Evolutionary conservation across 208 protist species (phyloP), one percentile per base, ranked within the genome.

Genomic region (Trypanosoma congolense): DNA sequence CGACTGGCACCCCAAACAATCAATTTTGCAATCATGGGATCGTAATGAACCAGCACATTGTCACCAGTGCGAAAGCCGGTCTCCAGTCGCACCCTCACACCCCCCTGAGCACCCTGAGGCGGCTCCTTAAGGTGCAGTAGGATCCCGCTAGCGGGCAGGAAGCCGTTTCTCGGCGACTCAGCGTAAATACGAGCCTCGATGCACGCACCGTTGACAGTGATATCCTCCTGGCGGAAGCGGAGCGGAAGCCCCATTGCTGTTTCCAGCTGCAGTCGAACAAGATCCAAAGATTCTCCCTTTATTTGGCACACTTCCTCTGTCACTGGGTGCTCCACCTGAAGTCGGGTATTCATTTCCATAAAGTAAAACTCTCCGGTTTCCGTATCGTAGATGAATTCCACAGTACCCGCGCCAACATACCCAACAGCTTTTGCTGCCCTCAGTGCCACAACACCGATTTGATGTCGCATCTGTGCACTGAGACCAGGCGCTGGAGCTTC

Each of bases 261-360:
- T 33, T 90, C 67, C 19, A 99, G 60, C 88, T 97, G 93, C 65
- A 87, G 77, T 56, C 96, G 79, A 10, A 99, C 97, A 6, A 99
- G 80, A 73, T 99, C 97, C 33, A 90, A 50, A 26, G 64, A 56
- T 22, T 36, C 49, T 48, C 81, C 77, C 21, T 68, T 82, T 22
- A 95, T 71, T 25, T 73, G 79, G 9, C 85, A 93, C 48, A 97
- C 88, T 75, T 96, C 77, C 76, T 99, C 97, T 25, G 96, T 99
- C 28, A 98, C 87, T 16, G 96, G 93, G 70, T 98, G 86, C 64
- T 95, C 90, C 28, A 93, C 90, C 77, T 99, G 97, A 24, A 99
- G 78, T 33, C 98, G 79, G n/a, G 98, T 99, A 69, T 99, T 99
- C 96, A 99, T 98, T 69, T 99, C 98, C 73, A 99, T 90, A 53